Evolutionary conservation across 805 yeast species (phyloP), one percentile per base, ranked within the genome.

Genomic region (Candida mattraensis): DNA sequence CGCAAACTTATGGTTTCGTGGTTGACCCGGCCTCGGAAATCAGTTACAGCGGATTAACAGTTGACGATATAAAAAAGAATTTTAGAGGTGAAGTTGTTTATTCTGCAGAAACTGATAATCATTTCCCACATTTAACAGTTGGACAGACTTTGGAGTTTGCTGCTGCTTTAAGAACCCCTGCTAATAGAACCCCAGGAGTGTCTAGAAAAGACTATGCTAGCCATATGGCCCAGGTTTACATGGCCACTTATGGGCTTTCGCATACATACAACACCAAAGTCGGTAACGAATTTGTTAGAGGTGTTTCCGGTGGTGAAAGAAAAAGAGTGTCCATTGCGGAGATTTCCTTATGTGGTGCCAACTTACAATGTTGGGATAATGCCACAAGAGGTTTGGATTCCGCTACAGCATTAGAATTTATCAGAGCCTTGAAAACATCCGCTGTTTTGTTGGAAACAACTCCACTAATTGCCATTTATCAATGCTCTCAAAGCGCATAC

Each of bases 321-420:
- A 78, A 76, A 58, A 68, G 83, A 63, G 80, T 78, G 14, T 74
- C 80, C 12, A 76, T 78, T 56, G 80, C 80, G 16, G 83, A 78
- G 51, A 80, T 57, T 18, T 55, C 64, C 6, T 47, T 60, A 18
- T 57, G 61, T 52, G 64, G 63, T 31, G 51, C 60, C 19, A 58
- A 55, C 33, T 35, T 76, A 26, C 78, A 75, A 51, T 72, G 78
- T 59, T 76, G 81, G 80, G 81, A 80, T 67, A 80, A 80, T 53
- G 74, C 83, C 10, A 80, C 85, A 15, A 74, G 86, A 66, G 86
- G 85, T 56, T 70, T 80, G 48, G 86, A 80, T 62, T 66, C 85
- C 7, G 83, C 85, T 18, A 78, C 84, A 30, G 86, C 86, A 20
- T 64, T 76, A 51, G 83, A 78, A 52, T 79, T 80, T 49, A 68